Conservation (phyloP, 257 asterid genomes). For the Solanum ossicruentum region DNA sequence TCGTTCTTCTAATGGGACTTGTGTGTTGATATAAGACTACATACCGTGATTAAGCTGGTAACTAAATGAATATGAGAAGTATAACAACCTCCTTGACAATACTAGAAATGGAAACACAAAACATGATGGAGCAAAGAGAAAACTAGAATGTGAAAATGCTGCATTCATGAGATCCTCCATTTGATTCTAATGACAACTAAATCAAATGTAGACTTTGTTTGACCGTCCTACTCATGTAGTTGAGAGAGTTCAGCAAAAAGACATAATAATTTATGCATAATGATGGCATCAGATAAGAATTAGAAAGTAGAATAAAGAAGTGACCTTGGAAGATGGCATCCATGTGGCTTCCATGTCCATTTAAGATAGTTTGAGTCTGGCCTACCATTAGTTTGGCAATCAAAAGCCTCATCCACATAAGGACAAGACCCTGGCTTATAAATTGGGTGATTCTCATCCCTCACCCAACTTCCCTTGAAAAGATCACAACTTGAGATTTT, state of each 20-base stretch:
- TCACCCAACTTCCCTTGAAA: constrained; percentile 71
- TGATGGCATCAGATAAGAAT: too few relatives aligned
- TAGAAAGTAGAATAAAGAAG: not conserved
- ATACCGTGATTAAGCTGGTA: not conserved
- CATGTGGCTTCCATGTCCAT: constrained; percentile 93
- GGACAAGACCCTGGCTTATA: constrained; percentile 75
- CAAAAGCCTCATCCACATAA: constrained; percentile 78
- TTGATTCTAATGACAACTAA: too few relatives aligned
- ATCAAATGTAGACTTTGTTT: not conserved
- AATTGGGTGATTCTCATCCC: constrained; percentile 64
- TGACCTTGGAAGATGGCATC: constrained; percentile 80
- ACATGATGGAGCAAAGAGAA: not conserved
- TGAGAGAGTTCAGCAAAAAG: not conserved
- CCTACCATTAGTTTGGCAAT: constrained; percentile 84
- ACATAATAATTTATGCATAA: not conserved
- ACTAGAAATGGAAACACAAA: not conserved
- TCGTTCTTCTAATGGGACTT: not conserved
- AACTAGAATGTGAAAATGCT: not conserved
- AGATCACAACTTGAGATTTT: constrained; percentile 34
- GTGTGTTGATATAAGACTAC: not conserved
- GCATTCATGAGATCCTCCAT: too few relatives aligned
- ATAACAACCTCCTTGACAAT: not conserved
- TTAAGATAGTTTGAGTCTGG: constrained; percentile 62
- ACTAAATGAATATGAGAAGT: not conserved
- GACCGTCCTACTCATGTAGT: not conserved